Evolutionary conservation across 2,329 filamentous ascomycete genomes (phyloP), one percentile per base, ranked within the genome.

Genomic region (Nectriaceae sp.): DNA sequence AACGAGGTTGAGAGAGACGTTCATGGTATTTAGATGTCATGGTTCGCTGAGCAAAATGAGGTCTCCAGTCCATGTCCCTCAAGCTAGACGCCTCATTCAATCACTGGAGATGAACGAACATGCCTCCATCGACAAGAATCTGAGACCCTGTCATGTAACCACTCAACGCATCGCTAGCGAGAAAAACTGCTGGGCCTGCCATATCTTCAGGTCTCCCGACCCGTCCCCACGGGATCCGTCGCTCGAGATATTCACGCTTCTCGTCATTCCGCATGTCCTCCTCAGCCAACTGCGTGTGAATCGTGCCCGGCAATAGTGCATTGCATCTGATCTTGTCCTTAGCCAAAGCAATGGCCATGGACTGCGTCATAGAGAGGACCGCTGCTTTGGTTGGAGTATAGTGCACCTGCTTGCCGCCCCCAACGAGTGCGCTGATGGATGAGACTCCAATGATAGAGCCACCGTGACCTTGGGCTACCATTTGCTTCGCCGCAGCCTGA

Each of bases 321-420:
- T 93, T 93, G 64, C 88, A 91, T 42, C 89, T 70, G 41, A 94
- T 89, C 3, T 75, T 74, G 64, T 91, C 80, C 60, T 80, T 78
- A 0, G 89, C 89, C 36, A 93, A 67, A 6, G 89, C 87, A 22
- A 88, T 85, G 0, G 89, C 44, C 35, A 49, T 55, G 1, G 50
- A 51, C 31, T 47, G 47, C 3, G 33, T 91, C 22, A 93, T 75
- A 22, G 81, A 86, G n/a, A 88, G 63, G 1, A 93, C 77, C 2
- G 88, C 89, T 0, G 89, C 89, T 69, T 93, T 93, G 6, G 89
- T 92, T 8, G 89, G 88, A 3, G 89, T 92, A 68, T 93, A 93
- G 64, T 93, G 89, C 11, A 81, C 83, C 70, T 93, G 89, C 26
- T 77, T 74, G 0, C 84, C 87, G 21, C 89, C 89, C 21, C 89